These are phyloP conservation scores for Boletus holoroseus DNA, from an alignment of 1,284 basidiomycete species.

Conservation along the genomic window DNA sequence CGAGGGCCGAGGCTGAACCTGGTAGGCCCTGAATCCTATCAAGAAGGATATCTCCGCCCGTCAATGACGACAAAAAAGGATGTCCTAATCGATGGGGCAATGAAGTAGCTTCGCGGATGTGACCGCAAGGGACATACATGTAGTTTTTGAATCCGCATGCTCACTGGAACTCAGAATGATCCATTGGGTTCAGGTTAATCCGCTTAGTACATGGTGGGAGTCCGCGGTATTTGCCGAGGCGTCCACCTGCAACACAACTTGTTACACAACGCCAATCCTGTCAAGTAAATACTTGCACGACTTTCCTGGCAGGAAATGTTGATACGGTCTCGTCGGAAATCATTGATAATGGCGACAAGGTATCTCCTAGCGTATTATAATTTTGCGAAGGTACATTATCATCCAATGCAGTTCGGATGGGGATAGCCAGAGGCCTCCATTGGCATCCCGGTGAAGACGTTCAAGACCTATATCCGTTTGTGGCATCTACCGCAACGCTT, in stretches of 20 bases:
- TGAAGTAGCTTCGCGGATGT: conserved; percentile 3
- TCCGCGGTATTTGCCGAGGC: conserved; percentile 20
- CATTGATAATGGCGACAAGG: background rate
- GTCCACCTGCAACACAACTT: background rate
- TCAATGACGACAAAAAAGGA: background rate
- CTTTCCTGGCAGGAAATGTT: background rate
- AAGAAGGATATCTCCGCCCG: background rate
- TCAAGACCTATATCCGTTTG: background rate
- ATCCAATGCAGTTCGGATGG: background rate
- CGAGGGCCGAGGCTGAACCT: background rate
- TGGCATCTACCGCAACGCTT: background rate
- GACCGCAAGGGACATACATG: conserved; percentile 8
- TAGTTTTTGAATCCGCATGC: conserved; percentile 9
- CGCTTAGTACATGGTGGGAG: background rate
- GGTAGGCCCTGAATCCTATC: conserved; percentile 5
- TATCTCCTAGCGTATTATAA: background rate
- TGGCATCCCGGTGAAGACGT: background rate
- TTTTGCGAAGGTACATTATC: background rate
- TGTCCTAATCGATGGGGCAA: conserved; percentile 6
- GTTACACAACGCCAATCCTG: background rate
- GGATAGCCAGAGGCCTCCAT: background rate
- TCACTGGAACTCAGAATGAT: background rate
- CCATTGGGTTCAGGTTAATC: background rate
- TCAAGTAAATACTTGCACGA: background rate
- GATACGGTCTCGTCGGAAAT: background rate